Conservation (phyloP, 2,329 filamentous ascomycete genomes). For the Phoma herbarum region DNA sequence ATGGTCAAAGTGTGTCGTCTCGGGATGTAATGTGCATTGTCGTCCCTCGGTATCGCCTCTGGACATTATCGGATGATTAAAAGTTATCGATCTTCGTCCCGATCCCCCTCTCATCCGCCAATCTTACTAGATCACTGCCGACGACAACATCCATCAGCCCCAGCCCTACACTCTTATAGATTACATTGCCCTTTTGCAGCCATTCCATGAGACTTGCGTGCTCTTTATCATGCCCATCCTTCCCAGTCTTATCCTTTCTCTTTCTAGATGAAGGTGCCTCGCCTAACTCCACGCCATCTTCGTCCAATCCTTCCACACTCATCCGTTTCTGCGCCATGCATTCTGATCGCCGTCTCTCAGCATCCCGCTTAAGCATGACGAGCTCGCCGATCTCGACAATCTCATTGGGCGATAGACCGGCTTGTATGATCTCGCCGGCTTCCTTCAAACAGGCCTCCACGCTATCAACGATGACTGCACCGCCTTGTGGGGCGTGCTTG, state of each 20-base stretch:
- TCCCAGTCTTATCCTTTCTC: slow-evolving; percentile 55
- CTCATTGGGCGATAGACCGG: slow-evolving; percentile 74
- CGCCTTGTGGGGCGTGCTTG: slow-evolving; percentile 67
- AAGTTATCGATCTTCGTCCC: slow-evolving; percentile 64
- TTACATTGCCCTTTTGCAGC: slow-evolving; percentile 69
- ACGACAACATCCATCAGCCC: slow-evolving; percentile 75
- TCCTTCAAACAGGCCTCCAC: slow-evolving; percentile 82
- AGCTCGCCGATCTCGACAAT: slow-evolving; percentile 90
- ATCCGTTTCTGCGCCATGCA: slow-evolving; percentile 44
- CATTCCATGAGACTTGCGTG: slow-evolving; percentile 62
- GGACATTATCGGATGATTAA: slow-evolving; percentile 24
- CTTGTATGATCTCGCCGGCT: slow-evolving; percentile 85
- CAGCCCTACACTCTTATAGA: slow-evolving; percentile 75
- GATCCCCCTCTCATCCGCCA: slow-evolving; percentile 64
- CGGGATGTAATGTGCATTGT: no score
- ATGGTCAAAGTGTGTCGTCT: no score
- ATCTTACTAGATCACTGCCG: slow-evolving; percentile 64
- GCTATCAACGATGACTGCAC: slow-evolving; percentile 71
- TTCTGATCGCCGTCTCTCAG: slow-evolving; percentile 49
- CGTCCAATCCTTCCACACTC: slow-evolving; percentile 59
- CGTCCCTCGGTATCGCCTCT: no score
- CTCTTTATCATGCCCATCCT: slow-evolving; percentile 43
- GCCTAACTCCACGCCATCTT: slow-evolving; percentile 76
- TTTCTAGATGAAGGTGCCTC: slow-evolving; percentile 76
- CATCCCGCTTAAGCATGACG: slow-evolving; percentile 68